Conservation (phyloP, 139 green algal genomes). For the Chlamydomonas asymmetrica region DNA sequence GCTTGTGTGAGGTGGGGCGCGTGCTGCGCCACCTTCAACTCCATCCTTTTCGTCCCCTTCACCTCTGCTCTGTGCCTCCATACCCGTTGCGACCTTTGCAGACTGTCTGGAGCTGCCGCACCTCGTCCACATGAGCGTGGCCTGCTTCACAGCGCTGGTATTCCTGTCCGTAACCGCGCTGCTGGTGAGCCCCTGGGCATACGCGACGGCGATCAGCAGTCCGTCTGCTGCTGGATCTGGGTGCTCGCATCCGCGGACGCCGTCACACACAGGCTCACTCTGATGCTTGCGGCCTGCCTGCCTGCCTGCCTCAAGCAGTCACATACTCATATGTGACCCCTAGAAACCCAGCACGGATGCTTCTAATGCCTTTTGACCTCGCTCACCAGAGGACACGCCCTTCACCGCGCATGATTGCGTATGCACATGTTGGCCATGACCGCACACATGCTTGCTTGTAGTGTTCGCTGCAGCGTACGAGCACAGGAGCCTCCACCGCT, state of each 20-base stretch:
- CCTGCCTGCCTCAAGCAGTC: neutral
- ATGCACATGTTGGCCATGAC: neutral
- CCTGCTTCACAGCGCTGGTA: neutral
- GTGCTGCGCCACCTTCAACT: neutral
- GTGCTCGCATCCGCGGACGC: neutral
- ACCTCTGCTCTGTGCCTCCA: neutral
- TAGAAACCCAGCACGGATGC: neutral
- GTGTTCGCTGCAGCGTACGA: neutral
- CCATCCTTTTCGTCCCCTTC: neutral
- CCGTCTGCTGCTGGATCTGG: neutral
- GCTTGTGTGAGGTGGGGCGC: neutral
- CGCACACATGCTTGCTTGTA: neutral
- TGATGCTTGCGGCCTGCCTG: too few relatives aligned
- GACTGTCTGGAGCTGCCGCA: constrained; percentile 18
- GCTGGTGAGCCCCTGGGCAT: constrained; percentile 1
- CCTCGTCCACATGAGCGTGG: constrained; percentile 16
- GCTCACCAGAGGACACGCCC: neutral
- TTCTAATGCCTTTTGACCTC: neutral
- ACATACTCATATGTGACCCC: neutral
- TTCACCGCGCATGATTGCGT: neutral
- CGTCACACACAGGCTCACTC: too few relatives aligned
- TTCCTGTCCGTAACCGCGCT: neutral
- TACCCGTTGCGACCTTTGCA: neutral
- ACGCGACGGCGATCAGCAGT: neutral
- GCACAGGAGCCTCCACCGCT: neutral